Evolutionary conservation across 176 grass and related monocot species (phyloP).

Genomic region (Carex cristatella): DNA sequence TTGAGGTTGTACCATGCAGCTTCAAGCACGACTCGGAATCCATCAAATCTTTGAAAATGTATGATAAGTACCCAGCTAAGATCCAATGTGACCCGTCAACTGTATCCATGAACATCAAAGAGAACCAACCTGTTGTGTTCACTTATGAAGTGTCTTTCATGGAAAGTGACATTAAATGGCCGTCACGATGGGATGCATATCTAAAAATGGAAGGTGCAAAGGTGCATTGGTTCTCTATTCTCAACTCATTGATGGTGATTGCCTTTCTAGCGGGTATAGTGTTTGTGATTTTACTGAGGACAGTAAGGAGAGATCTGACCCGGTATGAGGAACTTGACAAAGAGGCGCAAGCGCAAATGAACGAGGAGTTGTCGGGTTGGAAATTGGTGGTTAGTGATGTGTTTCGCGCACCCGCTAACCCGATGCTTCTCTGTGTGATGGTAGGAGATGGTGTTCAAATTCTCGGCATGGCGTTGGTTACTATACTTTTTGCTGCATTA

Average conservation of each 20-base stretch:
- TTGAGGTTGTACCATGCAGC: slow-evolving; percentile 45
- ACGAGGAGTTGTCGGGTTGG: slow-evolving; percentile 45
- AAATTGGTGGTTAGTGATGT: slow-evolving; percentile 45
- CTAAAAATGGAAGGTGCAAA: slow-evolving; percentile 53
- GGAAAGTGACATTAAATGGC: slow-evolving; percentile 48
- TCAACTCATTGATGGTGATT: slow-evolving; percentile 48
- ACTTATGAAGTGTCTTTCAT: slow-evolving; percentile 46
- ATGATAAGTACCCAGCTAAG: slow-evolving; percentile 37
- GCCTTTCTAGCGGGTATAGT: slow-evolving; percentile 45
- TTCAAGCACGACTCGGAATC: slow-evolving; percentile 27
- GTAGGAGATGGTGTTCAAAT: slow-evolving; percentile 45
- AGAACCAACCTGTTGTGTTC: slow-evolving; percentile 35
- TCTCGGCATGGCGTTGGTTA: slow-evolving; percentile 45
- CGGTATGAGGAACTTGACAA: slow-evolving; percentile 46
- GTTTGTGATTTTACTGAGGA: slow-evolving; percentile 41
- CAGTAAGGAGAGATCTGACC: slow-evolving; percentile 37
- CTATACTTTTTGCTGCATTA: slow-evolving; percentile 49
- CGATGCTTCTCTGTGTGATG: slow-evolving; percentile 44
- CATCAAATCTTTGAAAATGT: slow-evolving; percentile 33
- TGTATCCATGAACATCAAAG: slow-evolving; percentile 36
- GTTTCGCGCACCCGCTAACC: slow-evolving; percentile 33
- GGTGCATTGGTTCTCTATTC: slow-evolving; percentile 51
- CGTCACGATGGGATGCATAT: slow-evolving; percentile 46
- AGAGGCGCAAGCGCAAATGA: slow-evolving; percentile 48
- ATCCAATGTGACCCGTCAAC: slow-evolving; percentile 31